Conservation (phyloP, 1,139 yeast genomes). For the Candida tetrigidarum region DNA sequence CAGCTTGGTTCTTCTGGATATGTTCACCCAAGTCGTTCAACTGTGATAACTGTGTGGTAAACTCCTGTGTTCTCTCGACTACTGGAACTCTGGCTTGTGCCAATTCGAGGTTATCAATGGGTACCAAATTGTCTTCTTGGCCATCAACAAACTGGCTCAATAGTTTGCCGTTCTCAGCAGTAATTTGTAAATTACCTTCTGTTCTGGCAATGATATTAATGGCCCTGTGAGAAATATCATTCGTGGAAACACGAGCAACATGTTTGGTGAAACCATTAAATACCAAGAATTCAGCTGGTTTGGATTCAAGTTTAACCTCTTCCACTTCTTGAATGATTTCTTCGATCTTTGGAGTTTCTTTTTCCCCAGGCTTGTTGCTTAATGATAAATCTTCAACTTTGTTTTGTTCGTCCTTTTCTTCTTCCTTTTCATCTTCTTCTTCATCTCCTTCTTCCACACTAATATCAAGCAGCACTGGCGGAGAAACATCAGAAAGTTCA, state of each 20-base stretch:
- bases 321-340: not conserved
- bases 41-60: constrained; percentile 4
- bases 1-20: constrained; percentile 18
- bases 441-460: constrained; percentile 7
- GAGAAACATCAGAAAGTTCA: not conserved
- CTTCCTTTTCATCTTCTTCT: not conserved
- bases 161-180: constrained; percentile 18
- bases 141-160: constrained; percentile 18
- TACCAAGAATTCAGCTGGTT: constrained; percentile 16
- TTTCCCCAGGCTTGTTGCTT: no score
- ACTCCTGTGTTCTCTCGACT: constrained; percentile 1
- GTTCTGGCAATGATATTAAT: constrained; percentile 22
- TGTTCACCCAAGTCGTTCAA: constrained; percentile 10
- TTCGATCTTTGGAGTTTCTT: constrained; percentile 7
- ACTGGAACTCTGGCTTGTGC: constrained; percentile 6
- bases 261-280: constrained; percentile 18
- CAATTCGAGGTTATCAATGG: constrained; percentile 3
- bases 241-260: not conserved
- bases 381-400: not conserved
- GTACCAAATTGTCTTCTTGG: constrained; percentile 9
- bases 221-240: constrained; percentile 18
- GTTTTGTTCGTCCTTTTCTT: not conserved
- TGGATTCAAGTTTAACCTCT: constrained; percentile 6
- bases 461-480: not conserved
- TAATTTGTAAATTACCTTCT: constrained; percentile 22